Evolutionary conservation across 2,329 filamentous ascomycete genomes (phyloP).

Genomic region (Coniella lustricola): DNA sequence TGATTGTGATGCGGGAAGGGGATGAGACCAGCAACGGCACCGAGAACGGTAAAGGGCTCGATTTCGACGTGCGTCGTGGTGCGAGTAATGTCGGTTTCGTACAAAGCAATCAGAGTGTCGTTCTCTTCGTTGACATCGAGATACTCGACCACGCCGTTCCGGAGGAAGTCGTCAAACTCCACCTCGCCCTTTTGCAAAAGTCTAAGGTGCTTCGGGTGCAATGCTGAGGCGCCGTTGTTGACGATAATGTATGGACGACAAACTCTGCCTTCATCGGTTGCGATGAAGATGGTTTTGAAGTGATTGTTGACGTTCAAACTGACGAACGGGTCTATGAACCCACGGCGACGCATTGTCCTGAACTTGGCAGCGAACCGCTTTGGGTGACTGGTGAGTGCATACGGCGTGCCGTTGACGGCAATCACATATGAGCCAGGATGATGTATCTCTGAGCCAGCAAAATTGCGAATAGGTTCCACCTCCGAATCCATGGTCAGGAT

Average conservation of each 20-base stretch:
- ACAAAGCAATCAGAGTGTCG: constrained; percentile 85
- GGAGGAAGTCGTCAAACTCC: constrained; percentile 91
- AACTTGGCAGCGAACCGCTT: constrained; percentile 83
- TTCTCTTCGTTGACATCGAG: constrained; percentile 98
- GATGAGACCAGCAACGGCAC: constrained; percentile 91
- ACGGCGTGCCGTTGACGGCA: constrained; percentile 90
- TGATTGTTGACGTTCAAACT: constrained; percentile 95
- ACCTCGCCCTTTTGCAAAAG: constrained; percentile 76
- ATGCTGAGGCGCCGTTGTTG: constrained; percentile 75
- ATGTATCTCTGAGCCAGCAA: constrained; percentile 78
- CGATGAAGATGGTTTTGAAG: constrained; percentile 86
- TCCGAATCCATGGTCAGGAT: constrained; percentile 83
- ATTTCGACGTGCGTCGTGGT: constrained; percentile 94
- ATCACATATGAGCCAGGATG: constrained; percentile 78
- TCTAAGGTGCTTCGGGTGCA: constrained; percentile 71
- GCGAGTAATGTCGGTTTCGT: constrained; percentile 74
- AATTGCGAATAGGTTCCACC: constrained; percentile 65
- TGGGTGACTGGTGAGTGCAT: constrained; percentile 77
- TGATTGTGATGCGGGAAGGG: constrained; percentile 99
- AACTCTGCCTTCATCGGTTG: constrained; percentile 93
- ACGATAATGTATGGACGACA: constrained; percentile 95
- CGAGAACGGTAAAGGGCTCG: constrained; percentile 93
- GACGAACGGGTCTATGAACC: constrained; percentile 91
- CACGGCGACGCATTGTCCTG: constrained; percentile 77
- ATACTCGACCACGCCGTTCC: constrained; percentile 86